These are phyloP conservation scores for Crucibulum laeve DNA, from an alignment of 768 basidiomycete species.

Conservation along the genomic window DNA sequence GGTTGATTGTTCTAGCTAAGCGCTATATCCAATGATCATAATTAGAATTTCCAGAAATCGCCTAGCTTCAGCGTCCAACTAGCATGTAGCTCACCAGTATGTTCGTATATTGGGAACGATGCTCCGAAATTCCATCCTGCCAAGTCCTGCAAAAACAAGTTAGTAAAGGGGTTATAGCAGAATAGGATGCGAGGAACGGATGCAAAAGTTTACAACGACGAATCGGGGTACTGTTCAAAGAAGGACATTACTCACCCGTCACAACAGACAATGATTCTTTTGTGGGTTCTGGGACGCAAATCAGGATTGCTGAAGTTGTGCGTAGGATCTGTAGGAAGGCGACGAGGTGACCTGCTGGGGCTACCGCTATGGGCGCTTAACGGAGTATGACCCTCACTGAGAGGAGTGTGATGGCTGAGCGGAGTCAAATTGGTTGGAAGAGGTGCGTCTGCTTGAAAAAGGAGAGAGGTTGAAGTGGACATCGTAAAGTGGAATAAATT, in stretches of 20 bases:
- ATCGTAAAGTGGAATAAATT: neutral
- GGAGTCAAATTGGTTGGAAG: neutral
- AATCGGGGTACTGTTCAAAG: no score
- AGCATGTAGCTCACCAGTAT: conserved; percentile 41
- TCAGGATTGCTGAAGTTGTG: conserved; percentile 11
- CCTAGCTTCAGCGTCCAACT: neutral
- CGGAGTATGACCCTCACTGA: neutral
- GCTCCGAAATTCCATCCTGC: conserved; percentile 56
- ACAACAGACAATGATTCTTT: conserved; percentile 70
- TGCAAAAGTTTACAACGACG: no score
- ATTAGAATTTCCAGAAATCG: neutral
- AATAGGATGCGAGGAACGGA: conserved; percentile 2
- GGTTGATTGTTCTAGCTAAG: conserved; percentile 47
- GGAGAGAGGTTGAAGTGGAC: neutral
- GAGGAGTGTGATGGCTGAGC: neutral
- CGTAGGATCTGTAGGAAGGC: conserved; percentile 26
- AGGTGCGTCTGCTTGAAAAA: neutral
- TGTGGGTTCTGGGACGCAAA: conserved; percentile 26
- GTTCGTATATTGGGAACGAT: conserved; percentile 51
- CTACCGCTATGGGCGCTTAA: conserved; percentile 7
- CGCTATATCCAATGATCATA: conserved; percentile 32
- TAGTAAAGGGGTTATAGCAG: neutral
- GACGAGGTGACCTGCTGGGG: conserved; percentile 25
- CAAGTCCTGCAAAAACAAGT: conserved; percentile 47
- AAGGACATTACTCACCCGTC: conserved; percentile 50